Evolutionary conservation across 306 rosid species (phyloP).

Genomic region (Dryas octopetala): DNA sequence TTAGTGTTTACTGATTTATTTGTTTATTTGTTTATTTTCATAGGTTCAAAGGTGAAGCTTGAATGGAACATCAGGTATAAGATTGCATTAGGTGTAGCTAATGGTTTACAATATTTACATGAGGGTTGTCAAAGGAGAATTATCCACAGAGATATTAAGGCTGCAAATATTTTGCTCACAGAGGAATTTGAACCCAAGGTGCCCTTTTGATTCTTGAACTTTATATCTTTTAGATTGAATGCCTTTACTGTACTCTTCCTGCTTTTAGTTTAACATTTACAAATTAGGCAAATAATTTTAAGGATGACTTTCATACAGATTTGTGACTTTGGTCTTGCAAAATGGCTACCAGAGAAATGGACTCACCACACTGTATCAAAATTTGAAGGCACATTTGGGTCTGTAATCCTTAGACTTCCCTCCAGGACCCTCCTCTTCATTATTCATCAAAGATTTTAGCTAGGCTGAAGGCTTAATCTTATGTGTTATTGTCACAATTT

Average conservation of each 20-base stretch:
- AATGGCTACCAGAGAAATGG: conserved; percentile 96
- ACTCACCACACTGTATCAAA: conserved; percentile 82
- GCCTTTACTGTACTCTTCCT: not conserved
- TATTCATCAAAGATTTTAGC: not conserved
- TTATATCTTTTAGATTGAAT: conserved; percentile 10
- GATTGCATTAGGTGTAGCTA: conserved; percentile 79
- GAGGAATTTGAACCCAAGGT: conserved; percentile 88
- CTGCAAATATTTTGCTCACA: conserved; percentile 89
- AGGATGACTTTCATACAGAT: conserved; percentile 43
- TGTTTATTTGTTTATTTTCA: not conserved
- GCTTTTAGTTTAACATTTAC: not conserved
- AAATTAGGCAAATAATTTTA: not conserved
- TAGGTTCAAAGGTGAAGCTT: conserved; percentile 75
- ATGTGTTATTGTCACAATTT: not conserved
- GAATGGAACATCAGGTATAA: conserved; percentile 76
- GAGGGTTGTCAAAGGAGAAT: conserved; percentile 93
- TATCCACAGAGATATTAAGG: conserved; percentile 94
- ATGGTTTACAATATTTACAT: conserved; percentile 82
- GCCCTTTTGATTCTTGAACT: conserved; percentile 24
- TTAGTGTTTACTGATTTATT: not conserved
- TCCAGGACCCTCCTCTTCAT: conserved; percentile 1
- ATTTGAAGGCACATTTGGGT: conserved; percentile 99
- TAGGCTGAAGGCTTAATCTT: not conserved
- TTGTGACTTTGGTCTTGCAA: conserved; percentile 97
- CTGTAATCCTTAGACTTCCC: conserved; percentile 29